phyloP scores from a whole-genome alignment of 495 filamentous ascomycete genomes.

The Penicillium waksmanii region DNA sequence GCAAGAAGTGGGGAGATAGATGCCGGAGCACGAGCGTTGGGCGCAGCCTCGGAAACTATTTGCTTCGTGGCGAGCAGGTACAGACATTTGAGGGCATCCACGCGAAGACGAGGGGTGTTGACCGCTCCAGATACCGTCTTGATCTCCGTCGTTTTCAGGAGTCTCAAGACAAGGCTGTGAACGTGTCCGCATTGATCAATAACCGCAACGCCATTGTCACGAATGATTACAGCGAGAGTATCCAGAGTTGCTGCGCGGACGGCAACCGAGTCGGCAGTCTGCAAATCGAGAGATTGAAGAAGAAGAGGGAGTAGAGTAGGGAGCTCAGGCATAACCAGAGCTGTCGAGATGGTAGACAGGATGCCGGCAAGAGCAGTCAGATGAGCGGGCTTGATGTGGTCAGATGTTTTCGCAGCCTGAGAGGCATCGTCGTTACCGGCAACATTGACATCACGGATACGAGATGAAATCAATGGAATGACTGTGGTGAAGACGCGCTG shows the following conservation, averaged over 20 bases:
- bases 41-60: slow-evolving; percentile 24
- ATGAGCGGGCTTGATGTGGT: slow-evolving; percentile 60
- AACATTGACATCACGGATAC: slow-evolving; percentile 54
- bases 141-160: slow-evolving; percentile 52
- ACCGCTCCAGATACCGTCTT: slow-evolving; percentile 16
- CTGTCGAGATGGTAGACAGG: slow-evolving; percentile 61
- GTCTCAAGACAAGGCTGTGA: slow-evolving; percentile 58
- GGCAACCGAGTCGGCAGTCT: slow-evolving; percentile 47
- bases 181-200: slow-evolving; percentile 62
- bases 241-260: slow-evolving; percentile 66
- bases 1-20: slow-evolving; percentile 56
- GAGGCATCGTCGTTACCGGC: slow-evolving; percentile 22
- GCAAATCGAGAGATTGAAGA: slow-evolving; percentile 69
- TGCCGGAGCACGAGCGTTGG: slow-evolving; percentile 37
- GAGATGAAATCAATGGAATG: slow-evolving; percentile 58
- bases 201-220: slow-evolving; percentile 55
- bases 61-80: slow-evolving; percentile 53
- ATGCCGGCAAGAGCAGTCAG: slow-evolving; percentile 69
- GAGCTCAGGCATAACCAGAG: slow-evolving; percentile 63
- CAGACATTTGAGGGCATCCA: slow-evolving; percentile 59
- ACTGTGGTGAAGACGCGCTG: slow-evolving; percentile 68
- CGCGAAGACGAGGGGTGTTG: slow-evolving; percentile 52
- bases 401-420: slow-evolving; percentile 8
- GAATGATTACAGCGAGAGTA: slow-evolving; percentile 61
- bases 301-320: slow-evolving; percentile 66